Base-by-base conservation (phyloP, 2,329 filamentous ascomycete species). In the Fusarium haematococcum region DNA sequence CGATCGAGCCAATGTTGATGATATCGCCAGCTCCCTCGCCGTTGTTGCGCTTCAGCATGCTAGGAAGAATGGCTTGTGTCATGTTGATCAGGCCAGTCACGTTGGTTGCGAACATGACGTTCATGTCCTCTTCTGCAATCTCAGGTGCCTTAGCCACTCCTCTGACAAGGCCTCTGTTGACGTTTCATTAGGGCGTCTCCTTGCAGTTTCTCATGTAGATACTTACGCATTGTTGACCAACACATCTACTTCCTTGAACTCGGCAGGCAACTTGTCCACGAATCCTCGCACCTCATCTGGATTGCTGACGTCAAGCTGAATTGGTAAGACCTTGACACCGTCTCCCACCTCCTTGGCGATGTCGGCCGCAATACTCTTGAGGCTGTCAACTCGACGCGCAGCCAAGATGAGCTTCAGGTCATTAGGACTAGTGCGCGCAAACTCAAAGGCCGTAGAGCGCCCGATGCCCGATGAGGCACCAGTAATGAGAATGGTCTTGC, bases 401-500 rank as follows among this genome's bases (percentile, higher is more conserved):
- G 96, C 97, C 69, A 98, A 84, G 76, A 98, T 91, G 56, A 98
- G 88, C 82, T 94, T 95, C 74, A 98, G 88, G 81, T 92, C 89
- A 56, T 92, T 88, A 9, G 95, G 94, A 20, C 93, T 90, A 3
- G 95, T 95, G 66, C 94, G 91, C 14, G 97, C 96, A 81, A 98
- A 99, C 83, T 98, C 97, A 75, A 97, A 87, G 9, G 96, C 97
- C 8, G 90, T 93, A 74, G 89, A 90, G 65, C 89, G 90, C 14
- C 97, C 97, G 82, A 99, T 98, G 67, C 97, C 97, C 6, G 94
- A 97, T 1, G 93, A 97, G 23, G 96, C 97, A 66, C 97, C 97
- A 3, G 97, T 98, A 69, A 99, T 90, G 63, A 98, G 85, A 65
- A 98, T 87, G 2, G 95, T 98, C 86, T 98, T 98, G 89, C 95